Evolutionary conservation across 2,329 filamentous ascomycete genomes (phyloP), one percentile per base, ranked within the genome.

Genomic region (Colletotrichum gloeosporioides): DNA sequence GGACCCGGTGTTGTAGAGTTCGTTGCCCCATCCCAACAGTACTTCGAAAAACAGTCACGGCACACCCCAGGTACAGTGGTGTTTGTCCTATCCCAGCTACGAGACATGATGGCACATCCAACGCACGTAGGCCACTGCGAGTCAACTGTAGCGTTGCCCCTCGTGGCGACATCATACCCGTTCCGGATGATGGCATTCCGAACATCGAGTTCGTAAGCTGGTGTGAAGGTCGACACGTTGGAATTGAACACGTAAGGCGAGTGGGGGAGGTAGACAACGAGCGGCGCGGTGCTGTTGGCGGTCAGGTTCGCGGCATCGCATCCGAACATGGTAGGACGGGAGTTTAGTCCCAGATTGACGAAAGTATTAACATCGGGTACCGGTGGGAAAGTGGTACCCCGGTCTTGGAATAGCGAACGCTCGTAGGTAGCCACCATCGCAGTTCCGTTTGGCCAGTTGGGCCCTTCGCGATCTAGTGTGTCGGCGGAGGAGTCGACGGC

Each of bases 181-280:
- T 99, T 99, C 79, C 91, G 84, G 81, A 99, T 95, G 82, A 98
- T 95, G 77, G 90, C 90, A 82, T 98, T 92, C 77, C 96, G 94
- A 85, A 95, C 85, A 1, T 82, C 84, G 80, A 91, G 85, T 39
- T 90, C 88, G 88, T 96, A 95, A 53, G 85, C 84, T 53, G 92
- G 87, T 76, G 92, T 88, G 83, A 94, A 96, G 65, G 96, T 98
- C 3, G 93, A 94, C 8, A 94, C 89, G 87, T 99, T 99, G 84
- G 93, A 94, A 78, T 89, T 85, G 82, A 90, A 91, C 62, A 93
- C 90, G 86, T 98, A 98, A 1, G 96, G 96, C 22, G 93, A 89
- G 82, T 96, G 97, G 76, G 97, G 95, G 61, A 99, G 84, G 87
- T 99, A 99, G 78, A 98, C 95, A 77, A 98, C 88, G 2, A 98